These are phyloP conservation scores for Fusarium phyllophilum DNA, from an alignment of 2,329 filamentous ascomycete species.

Conservation along the genomic window DNA sequence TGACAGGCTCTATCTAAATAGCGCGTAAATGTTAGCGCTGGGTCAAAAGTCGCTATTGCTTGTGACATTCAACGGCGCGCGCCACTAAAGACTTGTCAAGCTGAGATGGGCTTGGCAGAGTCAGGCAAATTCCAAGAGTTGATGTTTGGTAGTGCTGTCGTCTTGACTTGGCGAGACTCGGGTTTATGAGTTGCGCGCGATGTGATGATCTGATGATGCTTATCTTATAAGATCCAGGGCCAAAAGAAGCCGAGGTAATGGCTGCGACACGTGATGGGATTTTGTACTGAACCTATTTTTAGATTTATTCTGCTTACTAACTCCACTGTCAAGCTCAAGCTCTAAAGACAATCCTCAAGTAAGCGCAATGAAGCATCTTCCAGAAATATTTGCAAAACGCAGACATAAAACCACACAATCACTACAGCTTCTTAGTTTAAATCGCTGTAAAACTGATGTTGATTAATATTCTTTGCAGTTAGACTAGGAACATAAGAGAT, in stretches of 20 bases:
- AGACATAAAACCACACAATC: not conserved
- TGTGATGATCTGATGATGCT: not conserved
- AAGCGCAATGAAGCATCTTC: too few species aligned
- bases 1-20: not conserved
- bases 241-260: not conserved
- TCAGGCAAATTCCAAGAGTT: not conserved
- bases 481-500: accelerated
- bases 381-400: too few species aligned
- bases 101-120: not conserved
- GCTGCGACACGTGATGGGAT: not conserved
- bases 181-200: not conserved
- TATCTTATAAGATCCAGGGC: not conserved
- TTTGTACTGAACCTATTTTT: not conserved
- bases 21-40: not conserved
- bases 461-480: not conserved
- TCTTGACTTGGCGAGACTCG: not conserved
- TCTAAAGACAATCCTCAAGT: not conserved
- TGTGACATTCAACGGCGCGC: not conserved
- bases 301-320: not conserved
- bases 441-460: not conserved
- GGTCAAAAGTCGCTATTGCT: not conserved
- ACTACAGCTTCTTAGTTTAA: accelerated
- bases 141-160: not conserved
- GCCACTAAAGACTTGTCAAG: not conserved
- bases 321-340: accelerated